phyloP scores from a whole-genome alignment of 2,329 filamentous ascomycete species.

The Cytospora piceicola region DNA sequence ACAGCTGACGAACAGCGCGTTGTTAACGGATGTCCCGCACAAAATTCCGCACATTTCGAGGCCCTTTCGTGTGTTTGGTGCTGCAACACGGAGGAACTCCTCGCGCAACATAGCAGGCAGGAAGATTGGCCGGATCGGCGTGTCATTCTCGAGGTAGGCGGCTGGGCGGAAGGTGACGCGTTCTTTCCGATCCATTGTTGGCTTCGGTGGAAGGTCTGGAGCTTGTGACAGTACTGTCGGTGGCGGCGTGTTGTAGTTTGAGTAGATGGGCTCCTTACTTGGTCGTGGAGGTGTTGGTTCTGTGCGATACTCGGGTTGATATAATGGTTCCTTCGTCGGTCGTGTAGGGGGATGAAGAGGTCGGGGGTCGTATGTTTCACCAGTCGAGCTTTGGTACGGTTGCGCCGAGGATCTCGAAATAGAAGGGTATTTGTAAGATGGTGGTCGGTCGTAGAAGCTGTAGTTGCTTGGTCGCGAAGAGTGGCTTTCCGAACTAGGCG shows the following conservation, averaged over 20 bases:
- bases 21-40: constrained; percentile 87
- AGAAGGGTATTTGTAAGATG: constrained; percentile 59
- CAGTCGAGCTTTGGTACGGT: constrained; percentile 43
- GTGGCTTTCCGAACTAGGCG: constrained; percentile 14
- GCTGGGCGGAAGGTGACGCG: constrained; percentile 80
- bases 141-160: constrained; percentile 87
- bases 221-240: background rate
- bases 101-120: constrained; percentile 75
- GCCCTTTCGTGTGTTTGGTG: constrained; percentile 76
- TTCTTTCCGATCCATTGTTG: constrained; percentile 50
- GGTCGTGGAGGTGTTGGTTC: constrained; percentile 40
- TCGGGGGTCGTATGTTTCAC: constrained; percentile 12
- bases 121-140: constrained; percentile 84
- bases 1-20: constrained; percentile 87
- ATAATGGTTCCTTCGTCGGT: constrained; percentile 35
- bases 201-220: constrained; percentile 40
- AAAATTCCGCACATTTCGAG: constrained; percentile 96
- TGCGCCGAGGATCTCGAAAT: constrained; percentile 57
- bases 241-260: constrained; percentile 16
- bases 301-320: constrained; percentile 35
- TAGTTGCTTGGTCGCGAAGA: constrained; percentile 11
- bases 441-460: constrained; percentile 18
- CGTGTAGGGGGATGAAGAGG: constrained; percentile 33
- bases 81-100: constrained; percentile 74
- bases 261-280: constrained; percentile 41